phyloP scores from a whole-genome alignment of 768 basidiomycete genomes.

The Psilocybe cyanescens region DNA sequence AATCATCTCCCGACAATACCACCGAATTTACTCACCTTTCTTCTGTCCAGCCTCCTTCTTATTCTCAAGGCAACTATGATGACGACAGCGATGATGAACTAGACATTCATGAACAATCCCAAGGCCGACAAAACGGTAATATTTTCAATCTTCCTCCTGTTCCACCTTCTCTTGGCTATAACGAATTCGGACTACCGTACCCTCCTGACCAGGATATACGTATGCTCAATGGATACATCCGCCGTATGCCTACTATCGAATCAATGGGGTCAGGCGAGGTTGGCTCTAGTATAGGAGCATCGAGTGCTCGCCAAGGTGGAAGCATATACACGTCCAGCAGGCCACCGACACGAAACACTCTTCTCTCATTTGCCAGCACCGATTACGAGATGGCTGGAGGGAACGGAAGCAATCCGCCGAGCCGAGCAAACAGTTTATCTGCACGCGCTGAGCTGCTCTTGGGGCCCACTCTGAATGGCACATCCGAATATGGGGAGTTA shows the following conservation, averaged over 20 bases:
- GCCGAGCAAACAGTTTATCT: constrained; percentile 38
- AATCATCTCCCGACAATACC: constrained; percentile 18
- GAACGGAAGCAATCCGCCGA: constrained; percentile 37
- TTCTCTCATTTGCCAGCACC: constrained; percentile 32
- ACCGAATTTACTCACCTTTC: constrained; percentile 7
- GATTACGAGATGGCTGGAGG: constrained; percentile 29
- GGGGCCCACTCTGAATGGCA: constrained; percentile 13
- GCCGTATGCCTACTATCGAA: constrained; percentile 84
- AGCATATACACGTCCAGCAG: constrained; percentile 33
- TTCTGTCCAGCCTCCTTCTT: constrained; percentile 15
- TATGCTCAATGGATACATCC: constrained; percentile 65
- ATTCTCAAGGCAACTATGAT: constrained; percentile 20
- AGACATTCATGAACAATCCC: constrained; percentile 12
- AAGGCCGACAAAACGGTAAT: constrained; percentile 13
- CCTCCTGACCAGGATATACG: constrained; percentile 55
- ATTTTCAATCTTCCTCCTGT: constrained; percentile 28
- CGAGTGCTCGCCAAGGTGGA: constrained; percentile 21
- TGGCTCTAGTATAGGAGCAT: constrained; percentile 30
- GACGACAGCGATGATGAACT: constrained; percentile 25
- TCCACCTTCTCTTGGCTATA: constrained; percentile 40
- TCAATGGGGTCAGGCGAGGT: constrained; percentile 71
- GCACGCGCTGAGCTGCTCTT: constrained; percentile 32
- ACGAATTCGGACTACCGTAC: constrained; percentile 52
- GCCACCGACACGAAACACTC: constrained; percentile 43
- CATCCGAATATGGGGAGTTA: constrained; percentile 40